phyloP scores from a whole-genome alignment of 2,329 filamentous ascomycete genomes.

The Pyrenophora tritici-repentis region DNA sequence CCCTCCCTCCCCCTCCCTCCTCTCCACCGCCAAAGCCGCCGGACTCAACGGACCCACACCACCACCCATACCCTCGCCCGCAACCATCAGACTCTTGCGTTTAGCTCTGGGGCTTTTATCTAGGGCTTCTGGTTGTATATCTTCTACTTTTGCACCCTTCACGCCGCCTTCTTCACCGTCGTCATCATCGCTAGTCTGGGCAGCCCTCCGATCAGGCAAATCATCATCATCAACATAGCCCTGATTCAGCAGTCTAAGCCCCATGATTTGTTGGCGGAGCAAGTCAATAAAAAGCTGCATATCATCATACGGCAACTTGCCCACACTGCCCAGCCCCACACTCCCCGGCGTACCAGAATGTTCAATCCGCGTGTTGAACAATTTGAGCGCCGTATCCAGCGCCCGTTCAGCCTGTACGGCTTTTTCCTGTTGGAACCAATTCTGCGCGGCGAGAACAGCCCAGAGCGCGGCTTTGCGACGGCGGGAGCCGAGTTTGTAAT shows the following conservation, averaged over 20 bases:
- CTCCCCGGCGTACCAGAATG: no score
- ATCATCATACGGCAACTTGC: slow-evolving; percentile 54
- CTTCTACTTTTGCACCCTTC: slow-evolving; percentile 38
- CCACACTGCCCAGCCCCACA: slow-evolving; percentile 9
- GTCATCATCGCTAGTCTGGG: no score
- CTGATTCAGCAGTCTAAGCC: slow-evolving; percentile 45
- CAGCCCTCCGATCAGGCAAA: no score
- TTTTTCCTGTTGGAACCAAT: slow-evolving; percentile 80
- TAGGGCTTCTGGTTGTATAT: slow-evolving; percentile 45
- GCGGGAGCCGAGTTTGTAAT: slow-evolving; percentile 70
- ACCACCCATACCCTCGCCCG: slow-evolving; percentile 34
- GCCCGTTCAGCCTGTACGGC: slow-evolving; percentile 78
- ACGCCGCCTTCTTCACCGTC: slow-evolving; percentile 9
- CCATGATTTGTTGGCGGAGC: slow-evolving; percentile 66
- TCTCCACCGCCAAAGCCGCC: slow-evolving; percentile 26
- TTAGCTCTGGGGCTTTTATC: slow-evolving; percentile 45
- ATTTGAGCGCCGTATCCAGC: slow-evolving; percentile 68
- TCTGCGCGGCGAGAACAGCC: slow-evolving; percentile 80
- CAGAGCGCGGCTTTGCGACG: slow-evolving; percentile 87
- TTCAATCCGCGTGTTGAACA: slow-evolving; percentile 55
- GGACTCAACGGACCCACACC: slow-evolving; percentile 38
- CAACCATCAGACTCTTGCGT: slow-evolving; percentile 46
- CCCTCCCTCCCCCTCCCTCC: slow-evolving; percentile 26
- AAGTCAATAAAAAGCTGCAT: slow-evolving; percentile 69
- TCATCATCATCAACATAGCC: slow-evolving; percentile 48